Evolutionary conservation across 768 basidiomycete genomes (phyloP), one percentile per base, ranked within the genome.

Genomic region (Lentinula lateritia): DNA sequence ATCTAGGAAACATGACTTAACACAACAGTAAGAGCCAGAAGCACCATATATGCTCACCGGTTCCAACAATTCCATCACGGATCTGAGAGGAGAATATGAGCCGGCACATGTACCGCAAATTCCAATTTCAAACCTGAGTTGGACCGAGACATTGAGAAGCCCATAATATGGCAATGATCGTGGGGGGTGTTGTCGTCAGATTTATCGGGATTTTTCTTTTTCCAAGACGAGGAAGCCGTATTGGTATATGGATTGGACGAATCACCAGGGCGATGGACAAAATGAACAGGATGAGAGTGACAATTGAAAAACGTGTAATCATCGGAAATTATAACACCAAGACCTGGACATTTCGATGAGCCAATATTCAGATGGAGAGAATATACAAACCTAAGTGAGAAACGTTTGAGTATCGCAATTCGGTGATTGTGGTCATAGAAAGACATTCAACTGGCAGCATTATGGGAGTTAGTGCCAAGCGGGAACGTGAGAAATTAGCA

Each of bases 1-100:
- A 62, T 88, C 87, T 48, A 38, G 0, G 15, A 38, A 41, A 7
- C 2, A 34, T 16, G 28, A 28, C 28, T 28, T 4, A 28, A 28
- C 28, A 13, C 52, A 12, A 18, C 36, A 10, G 2, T n/a, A 32
- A 55, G 34, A 15, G n/a, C 7, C n/a, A 35, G 16, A 0, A 1
- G 7, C 12, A 45, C 18, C 2, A 20, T 32, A 32, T 36, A 32
- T 20, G 9, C 62, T 60, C 5, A 66, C 68, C 63, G 0, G 80
- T 78, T 6, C 90, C 90, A 10, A 95, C 85, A 57, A 96, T 92
- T 1, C 95, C 95, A 62, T 83, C 74, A 15, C 87, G 80, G 42
- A 96, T 80, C 73, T 81, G 46, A 0, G 5, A 18, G 18, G 18
- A 6, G 20, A 15, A 16, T 43, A 23, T 23, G 23, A 59, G 39